Percentiles rank a stretch among this genome's conserved stretches.
Conservation (phyloP, 306 rosid species). For the Vachellia collinsii region DNA sequence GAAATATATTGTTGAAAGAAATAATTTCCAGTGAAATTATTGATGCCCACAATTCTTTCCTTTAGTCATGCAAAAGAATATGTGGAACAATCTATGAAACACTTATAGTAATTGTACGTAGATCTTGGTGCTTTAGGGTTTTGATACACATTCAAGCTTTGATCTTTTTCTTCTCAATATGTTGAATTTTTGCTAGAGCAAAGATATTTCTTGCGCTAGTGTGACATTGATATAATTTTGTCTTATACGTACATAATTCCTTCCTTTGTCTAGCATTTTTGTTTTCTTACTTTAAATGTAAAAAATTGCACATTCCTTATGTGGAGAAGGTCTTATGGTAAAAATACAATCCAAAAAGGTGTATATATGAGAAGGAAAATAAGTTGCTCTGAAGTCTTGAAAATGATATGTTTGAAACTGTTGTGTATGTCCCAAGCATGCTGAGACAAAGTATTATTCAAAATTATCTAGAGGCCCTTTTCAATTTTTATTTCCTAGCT, state of each 20-base stretch:
- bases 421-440: conserved; percentile 16
- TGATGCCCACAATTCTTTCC: conserved; percentile 1
- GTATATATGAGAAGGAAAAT: neutral
- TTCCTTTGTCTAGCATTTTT: neutral
- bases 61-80: conserved; percentile 6
- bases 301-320: conserved; percentile 10
- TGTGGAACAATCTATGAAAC: conserved; percentile 12
- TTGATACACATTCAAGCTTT: conserved; percentile 3
- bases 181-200: conserved; percentile 8
- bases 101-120: neutral
- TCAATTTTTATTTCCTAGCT: conserved; percentile 12
- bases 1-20: conserved; percentile 1
- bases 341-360: conserved; percentile 18
- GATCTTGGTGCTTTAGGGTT: conserved; percentile 28
- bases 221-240: conserved; percentile 12
- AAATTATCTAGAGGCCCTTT: conserved; percentile 21
- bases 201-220: neutral
- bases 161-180: neutral
- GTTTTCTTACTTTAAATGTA: conserved; percentile 12
- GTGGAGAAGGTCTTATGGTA: conserved; percentile 21
- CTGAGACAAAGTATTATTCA: conserved; percentile 12
- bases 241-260: neutral
- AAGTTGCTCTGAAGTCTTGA: conserved; percentile 9
- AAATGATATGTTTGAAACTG: conserved; percentile 15
- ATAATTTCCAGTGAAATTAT: neutral